Conservation (phyloP, 139 green algal genomes). For the Chlorella sp. region DNA sequence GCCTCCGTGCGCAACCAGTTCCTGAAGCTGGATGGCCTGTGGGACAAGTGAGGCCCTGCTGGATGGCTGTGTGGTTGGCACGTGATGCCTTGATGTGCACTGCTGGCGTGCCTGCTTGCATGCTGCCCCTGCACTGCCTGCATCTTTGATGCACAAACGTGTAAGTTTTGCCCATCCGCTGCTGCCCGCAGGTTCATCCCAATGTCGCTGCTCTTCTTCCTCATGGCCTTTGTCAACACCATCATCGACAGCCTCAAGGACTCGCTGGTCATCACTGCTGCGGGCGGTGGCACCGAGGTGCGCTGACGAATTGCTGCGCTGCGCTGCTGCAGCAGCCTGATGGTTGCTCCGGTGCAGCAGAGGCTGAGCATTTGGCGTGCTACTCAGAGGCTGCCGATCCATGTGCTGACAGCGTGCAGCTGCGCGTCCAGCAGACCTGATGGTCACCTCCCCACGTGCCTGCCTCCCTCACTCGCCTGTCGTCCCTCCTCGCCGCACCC, state of each 20-base stretch:
- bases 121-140: neutral
- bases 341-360: no score
- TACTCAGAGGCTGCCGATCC: no score
- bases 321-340: no score
- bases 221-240: constrained; percentile 95
- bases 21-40: constrained; percentile 48
- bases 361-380: neutral
- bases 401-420: no score
- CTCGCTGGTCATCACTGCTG: constrained; percentile 93
- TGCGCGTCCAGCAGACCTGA: no score
- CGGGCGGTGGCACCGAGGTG: constrained; percentile 69
- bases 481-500: no score
- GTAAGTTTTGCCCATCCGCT: no score
- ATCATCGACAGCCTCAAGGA: constrained; percentile 95
- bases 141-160: neutral
- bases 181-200: constrained; percentile 68
- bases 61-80: neutral
- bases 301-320: no score
- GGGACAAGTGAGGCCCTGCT: constrained; percentile 30
- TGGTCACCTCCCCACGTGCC: no score
- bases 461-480: no score
- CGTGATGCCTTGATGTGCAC: neutral
- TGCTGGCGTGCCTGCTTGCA: neutral
- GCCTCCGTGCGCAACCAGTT: constrained; percentile 31
- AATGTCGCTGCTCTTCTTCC: constrained; percentile 91